phyloP scores from a whole-genome alignment of 768 basidiomycete genomes.

The Calocera cornea region DNA sequence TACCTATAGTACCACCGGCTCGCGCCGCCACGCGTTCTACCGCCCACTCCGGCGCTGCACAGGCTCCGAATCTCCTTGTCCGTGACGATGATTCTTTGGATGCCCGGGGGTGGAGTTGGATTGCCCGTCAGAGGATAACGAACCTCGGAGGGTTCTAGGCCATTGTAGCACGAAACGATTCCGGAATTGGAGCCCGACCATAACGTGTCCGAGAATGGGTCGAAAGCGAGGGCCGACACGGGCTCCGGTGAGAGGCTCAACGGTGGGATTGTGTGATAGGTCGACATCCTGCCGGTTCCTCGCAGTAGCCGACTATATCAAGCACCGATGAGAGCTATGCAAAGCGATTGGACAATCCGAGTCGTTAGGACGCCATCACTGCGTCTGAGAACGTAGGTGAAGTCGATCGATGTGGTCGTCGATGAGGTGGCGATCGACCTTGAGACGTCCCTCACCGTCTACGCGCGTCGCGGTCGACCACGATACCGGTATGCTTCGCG shows the following conservation, averaged over 20 bases:
- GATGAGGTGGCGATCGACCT: background rate
- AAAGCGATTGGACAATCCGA: background rate
- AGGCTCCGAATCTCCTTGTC: constrained; percentile 65
- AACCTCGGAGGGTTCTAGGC: constrained; percentile 20
- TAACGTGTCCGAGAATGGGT: constrained; percentile 78
- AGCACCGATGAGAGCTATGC: background rate
- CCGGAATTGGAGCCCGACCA: constrained; percentile 75
- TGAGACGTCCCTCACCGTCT: background rate
- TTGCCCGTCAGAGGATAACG: constrained; percentile 23
- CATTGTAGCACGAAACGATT: constrained; percentile 44
- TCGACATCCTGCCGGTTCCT: background rate
- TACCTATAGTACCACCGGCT: constrained; percentile 74
- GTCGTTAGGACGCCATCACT: background rate
- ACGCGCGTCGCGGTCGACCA: background rate
- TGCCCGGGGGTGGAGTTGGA: constrained; percentile 30
- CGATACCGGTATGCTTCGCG: constrained; percentile 3
- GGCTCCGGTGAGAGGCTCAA: constrained; percentile 22
- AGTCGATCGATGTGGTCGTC: background rate
- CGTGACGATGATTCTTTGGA: constrained; percentile 61
- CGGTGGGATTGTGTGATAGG: background rate
- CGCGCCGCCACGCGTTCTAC: constrained; percentile 72
- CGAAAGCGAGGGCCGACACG: constrained; percentile 70
- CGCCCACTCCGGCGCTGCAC: constrained; percentile 47
- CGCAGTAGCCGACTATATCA: background rate
- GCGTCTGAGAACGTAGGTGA: background rate